Conservation (phyloP, 306 rosid species). For the Geum urbanum region DNA sequence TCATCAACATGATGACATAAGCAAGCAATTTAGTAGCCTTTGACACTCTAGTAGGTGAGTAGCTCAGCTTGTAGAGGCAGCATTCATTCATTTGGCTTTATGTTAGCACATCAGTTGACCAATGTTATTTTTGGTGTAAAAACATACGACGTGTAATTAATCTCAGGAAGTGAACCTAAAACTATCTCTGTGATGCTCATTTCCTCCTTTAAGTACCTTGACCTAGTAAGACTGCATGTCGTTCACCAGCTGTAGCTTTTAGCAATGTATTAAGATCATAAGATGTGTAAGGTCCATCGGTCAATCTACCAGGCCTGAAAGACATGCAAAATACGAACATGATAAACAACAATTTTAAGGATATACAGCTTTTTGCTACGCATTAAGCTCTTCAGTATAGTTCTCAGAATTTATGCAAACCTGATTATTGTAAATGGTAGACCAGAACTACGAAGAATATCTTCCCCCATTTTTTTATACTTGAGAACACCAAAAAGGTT, state of each 20-base stretch:
- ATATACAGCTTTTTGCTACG: neutral
- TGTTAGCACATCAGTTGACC: neutral
- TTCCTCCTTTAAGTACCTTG: constrained; percentile 48
- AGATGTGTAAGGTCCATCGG: constrained; percentile 97
- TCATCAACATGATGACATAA: neutral
- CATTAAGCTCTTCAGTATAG: neutral
- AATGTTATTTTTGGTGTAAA: neutral
- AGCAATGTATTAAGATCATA: constrained; percentile 92
- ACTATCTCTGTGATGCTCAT: neutral
- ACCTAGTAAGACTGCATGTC: constrained; percentile 82
- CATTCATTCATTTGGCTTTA: neutral
- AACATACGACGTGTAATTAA: neutral
- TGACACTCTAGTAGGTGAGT: neutral
- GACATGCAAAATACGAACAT: constrained; percentile 9
- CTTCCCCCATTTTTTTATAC: constrained; percentile 94
- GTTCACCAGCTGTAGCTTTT: constrained; percentile 89
- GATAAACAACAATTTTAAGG: neutral
- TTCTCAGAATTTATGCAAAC: constrained; percentile 31
- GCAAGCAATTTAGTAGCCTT: neutral
- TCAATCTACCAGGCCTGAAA: constrained; percentile 83
- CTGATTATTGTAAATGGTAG: constrained; percentile 91
- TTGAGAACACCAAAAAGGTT: constrained; percentile 93
- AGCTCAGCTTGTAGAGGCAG: neutral
- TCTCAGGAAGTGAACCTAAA: neutral
- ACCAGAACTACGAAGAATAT: constrained; percentile 71